These are phyloP conservation scores for Trichoderma gamsii DNA, from an alignment of 495 filamentous ascomycete genomes.

Conservation along the genomic window DNA sequence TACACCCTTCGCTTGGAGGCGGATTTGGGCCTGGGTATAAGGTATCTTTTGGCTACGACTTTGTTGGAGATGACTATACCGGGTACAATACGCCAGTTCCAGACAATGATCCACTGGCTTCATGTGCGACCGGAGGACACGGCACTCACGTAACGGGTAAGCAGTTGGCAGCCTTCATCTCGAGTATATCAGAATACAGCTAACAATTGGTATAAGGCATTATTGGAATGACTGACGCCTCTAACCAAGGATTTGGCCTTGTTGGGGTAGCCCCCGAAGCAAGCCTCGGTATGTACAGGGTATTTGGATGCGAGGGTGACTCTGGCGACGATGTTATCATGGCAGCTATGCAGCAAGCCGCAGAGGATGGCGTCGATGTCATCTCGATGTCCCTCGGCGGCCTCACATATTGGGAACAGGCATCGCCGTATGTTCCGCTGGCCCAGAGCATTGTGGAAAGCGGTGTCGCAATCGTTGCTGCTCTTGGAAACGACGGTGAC, in stretches of 20 bases:
- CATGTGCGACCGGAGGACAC: constrained; percentile 34
- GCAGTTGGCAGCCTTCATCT: background rate
- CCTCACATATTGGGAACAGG: constrained; percentile 17
- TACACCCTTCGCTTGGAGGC: constrained; percentile 42
- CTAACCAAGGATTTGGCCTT: constrained; percentile 26
- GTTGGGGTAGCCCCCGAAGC: constrained; percentile 45
- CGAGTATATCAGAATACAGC: background rate
- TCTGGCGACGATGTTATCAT: constrained; percentile 33
- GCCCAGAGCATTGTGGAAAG: constrained; percentile 18
- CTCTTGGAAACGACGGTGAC: constrained; percentile 21
- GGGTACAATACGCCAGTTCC: constrained; percentile 8
- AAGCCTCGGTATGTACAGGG: constrained; percentile 37
- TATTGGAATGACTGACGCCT: constrained; percentile 21
- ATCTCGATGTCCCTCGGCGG: constrained; percentile 33
- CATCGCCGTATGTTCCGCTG: constrained; percentile 22
- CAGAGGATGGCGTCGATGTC: constrained; percentile 39
- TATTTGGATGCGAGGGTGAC: constrained; percentile 27
- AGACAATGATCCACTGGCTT: constrained; percentile 21
- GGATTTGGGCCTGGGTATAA: constrained; percentile 40
- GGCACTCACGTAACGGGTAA: constrained; percentile 38
- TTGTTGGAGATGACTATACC: constrained; percentile 28
- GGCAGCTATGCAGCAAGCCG: constrained; percentile 37
- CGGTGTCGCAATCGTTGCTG: constrained; percentile 28
- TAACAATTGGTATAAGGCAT: background rate
- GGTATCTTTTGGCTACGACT: constrained; percentile 36